Evolutionary conservation across 2,329 filamentous ascomycete species (phyloP).

Genomic region (Apiospora phragmitis): DNA sequence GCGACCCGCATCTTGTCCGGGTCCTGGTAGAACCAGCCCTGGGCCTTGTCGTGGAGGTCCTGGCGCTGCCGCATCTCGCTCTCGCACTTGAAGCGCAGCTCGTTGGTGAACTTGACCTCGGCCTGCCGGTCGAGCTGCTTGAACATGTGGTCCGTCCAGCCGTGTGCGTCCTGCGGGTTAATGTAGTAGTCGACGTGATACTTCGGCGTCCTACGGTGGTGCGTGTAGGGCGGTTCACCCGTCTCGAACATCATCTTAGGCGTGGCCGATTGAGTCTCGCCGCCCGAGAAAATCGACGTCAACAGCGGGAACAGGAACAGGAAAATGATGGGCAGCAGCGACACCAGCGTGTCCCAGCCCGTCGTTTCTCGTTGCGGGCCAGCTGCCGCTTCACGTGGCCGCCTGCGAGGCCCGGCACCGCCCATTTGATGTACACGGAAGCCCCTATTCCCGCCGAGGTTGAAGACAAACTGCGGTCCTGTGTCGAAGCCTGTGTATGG

Average conservation of each 20-base stretch:
- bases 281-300: slow-evolving; percentile 72
- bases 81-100: slow-evolving; percentile 72
- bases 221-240: slow-evolving; percentile 69
- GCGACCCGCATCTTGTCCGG: slow-evolving; percentile 76
- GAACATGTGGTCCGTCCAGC: slow-evolving; percentile 70
- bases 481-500: slow-evolving; percentile 64
- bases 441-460: slow-evolving; percentile 87
- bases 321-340: slow-evolving; percentile 83
- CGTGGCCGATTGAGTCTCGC: slow-evolving; percentile 50
- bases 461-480: slow-evolving; percentile 91
- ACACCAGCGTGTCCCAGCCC: slow-evolving; percentile 62
- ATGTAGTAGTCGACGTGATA: slow-evolving; percentile 83
- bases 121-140: slow-evolving; percentile 74
- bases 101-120: slow-evolving; percentile 70
- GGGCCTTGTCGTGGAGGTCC: slow-evolving; percentile 72
- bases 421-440: slow-evolving; percentile 96
- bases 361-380: slow-evolving; percentile 51
- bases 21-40: slow-evolving; percentile 86
- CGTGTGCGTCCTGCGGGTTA: slow-evolving; percentile 73
- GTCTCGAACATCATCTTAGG: slow-evolving; percentile 78
- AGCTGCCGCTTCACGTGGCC: slow-evolving; percentile 67
- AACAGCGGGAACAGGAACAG: slow-evolving; percentile 85
- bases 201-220: slow-evolving; percentile 66
- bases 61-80: slow-evolving; percentile 66
- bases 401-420: slow-evolving; percentile 71